phyloP scores from a whole-genome alignment of 352 stramenopile genomes.

The Aphanomyces euteiches region DNA sequence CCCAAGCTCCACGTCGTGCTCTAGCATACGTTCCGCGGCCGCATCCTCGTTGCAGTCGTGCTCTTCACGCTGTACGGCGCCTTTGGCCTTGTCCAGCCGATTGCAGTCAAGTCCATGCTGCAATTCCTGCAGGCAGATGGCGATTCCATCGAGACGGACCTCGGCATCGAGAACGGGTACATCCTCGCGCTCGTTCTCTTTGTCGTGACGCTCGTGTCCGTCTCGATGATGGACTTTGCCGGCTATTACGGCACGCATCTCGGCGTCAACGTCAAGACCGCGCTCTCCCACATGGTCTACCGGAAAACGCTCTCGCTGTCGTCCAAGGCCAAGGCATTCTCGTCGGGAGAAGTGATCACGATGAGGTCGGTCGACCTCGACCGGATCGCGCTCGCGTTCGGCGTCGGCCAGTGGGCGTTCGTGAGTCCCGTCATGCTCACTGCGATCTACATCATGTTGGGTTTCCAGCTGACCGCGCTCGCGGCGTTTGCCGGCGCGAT shows the following conservation, averaged over 20 bases:
- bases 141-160: background rate
- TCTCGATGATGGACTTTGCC: constrained; percentile 44
- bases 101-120: constrained; percentile 57
- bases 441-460: constrained; percentile 43
- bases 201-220: constrained; percentile 38
- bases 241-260: constrained; percentile 46
- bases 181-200: constrained; percentile 40
- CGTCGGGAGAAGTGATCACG: constrained; percentile 42
- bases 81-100: constrained; percentile 42
- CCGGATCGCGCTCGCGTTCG: constrained; percentile 46
- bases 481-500: constrained; percentile 32
- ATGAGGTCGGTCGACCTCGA: constrained; percentile 44
- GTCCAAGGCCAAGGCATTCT: constrained; percentile 45
- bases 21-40: constrained; percentile 45
- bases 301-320: constrained; percentile 50
- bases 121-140: constrained; percentile 36
- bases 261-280: constrained; percentile 47
- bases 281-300: constrained; percentile 56
- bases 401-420: constrained; percentile 42
- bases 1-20: constrained; percentile 44
- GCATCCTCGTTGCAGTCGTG: constrained; percentile 36
- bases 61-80: constrained; percentile 39
- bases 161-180: constrained; percentile 41
- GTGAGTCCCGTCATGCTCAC: constrained; percentile 41
- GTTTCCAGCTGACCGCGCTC: constrained; percentile 36